phyloP scores from a whole-genome alignment of 208 protist species.

The Trypanosoma caninum region DNA sequence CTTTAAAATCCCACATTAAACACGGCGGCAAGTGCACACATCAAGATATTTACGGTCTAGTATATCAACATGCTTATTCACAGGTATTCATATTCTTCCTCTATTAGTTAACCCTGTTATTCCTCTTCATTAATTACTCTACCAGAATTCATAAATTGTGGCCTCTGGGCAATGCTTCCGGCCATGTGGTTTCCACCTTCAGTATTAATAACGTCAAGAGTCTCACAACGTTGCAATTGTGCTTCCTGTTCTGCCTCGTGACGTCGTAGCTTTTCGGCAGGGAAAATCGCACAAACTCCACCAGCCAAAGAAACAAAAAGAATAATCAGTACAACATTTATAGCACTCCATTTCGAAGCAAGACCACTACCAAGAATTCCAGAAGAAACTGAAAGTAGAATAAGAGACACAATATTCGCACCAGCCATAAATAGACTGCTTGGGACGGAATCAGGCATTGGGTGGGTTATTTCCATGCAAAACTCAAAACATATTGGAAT shows the following conservation, averaged over 20 bases:
- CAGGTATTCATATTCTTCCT: too few relatives aligned
- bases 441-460: conserved; percentile 54
- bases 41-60: too few relatives aligned
- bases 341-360: conserved; percentile 19
- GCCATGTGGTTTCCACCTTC: too few relatives aligned
- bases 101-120: too few relatives aligned
- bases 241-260: conserved; percentile 34
- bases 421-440: conserved; percentile 65
- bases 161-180: too few relatives aligned
- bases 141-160: too few relatives aligned
- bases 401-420: conserved; percentile 57
- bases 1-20: too few relatives aligned
- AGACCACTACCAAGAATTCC: conserved; percentile 50
- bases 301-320: conserved; percentile 39
- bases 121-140: too few relatives aligned
- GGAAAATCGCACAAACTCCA: conserved; percentile 36
- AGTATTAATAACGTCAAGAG: not conserved
- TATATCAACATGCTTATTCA: too few relatives aligned
- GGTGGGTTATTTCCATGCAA: conserved; percentile 71
- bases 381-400: conserved; percentile 48
- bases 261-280: conserved; percentile 50
- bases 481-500: conserved; percentile 72
- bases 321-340: conserved; percentile 16
- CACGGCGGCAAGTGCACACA: too few relatives aligned
- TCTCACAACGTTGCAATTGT: conserved; percentile 4